phyloP scores from a whole-genome alignment of 805 yeast genomes.

The Pichia pseudocactophila region DNA sequence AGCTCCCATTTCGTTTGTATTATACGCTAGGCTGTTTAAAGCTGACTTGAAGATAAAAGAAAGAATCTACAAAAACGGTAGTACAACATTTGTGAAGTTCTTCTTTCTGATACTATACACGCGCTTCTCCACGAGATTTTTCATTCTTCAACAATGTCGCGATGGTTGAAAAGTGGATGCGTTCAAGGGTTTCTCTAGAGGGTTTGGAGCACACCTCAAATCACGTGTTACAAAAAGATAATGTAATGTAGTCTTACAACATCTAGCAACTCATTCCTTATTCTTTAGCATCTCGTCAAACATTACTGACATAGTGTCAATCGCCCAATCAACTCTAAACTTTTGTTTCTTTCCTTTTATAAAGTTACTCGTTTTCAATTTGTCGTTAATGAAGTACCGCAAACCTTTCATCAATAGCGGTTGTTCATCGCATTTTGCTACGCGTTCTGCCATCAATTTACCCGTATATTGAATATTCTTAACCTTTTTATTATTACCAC shows the following conservation, averaged over 20 bases:
- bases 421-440: conserved; percentile 49
- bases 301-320: conserved; percentile 43
- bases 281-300: conserved; percentile 31
- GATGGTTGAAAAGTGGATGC: too few species aligned
- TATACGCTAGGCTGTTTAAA: conserved; percentile 85
- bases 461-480: conserved; percentile 28
- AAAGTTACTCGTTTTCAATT: conserved; percentile 37
- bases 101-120: too few species aligned
- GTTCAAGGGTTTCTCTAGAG: not conserved
- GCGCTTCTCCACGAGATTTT: too few species aligned
- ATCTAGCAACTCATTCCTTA: conserved; percentile 8
- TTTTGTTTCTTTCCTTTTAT: conserved; percentile 46
- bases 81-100: not conserved
- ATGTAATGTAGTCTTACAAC: too few species aligned
- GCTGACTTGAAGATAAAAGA: conserved; percentile 28
- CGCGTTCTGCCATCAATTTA: conserved; percentile 26
- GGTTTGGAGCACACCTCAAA: not conserved
- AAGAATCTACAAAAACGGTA: not conserved
- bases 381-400: conserved; percentile 47
- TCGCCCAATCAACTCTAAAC: conserved; percentile 61
- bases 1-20: conserved; percentile 98
- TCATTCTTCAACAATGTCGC: not conserved
- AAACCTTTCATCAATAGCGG: conserved; percentile 55
- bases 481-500: conserved; percentile 28
- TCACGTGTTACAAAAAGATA: too few species aligned